A percentile compares a stretch with the other conserved stretches of the same genome.
phyloP scores from a whole-genome alignment of 2,329 filamentous ascomycete genomes.

The Drechslerella dactyloides region DNA sequence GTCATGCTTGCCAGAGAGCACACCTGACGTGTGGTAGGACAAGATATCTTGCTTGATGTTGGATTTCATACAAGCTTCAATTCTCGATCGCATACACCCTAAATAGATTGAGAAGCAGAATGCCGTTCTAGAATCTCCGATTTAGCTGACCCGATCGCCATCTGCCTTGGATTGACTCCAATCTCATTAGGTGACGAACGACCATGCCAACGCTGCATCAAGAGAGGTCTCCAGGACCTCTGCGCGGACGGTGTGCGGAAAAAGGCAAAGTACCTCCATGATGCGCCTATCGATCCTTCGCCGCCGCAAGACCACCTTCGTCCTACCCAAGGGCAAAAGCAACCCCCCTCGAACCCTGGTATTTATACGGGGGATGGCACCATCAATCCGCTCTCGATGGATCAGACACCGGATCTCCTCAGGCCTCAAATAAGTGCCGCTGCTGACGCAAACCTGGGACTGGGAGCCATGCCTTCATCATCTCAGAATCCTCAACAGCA shows the following conservation, averaged over 20 bases:
- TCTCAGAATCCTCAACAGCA: slow-evolving; percentile 56
- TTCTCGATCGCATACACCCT: slow-evolving; percentile 46
- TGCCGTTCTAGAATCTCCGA: slow-evolving; percentile 38
- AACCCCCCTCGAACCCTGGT: slow-evolving; percentile 38
- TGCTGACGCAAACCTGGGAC: slow-evolving; percentile 44
- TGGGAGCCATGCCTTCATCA: slow-evolving; percentile 51
- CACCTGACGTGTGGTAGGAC: slow-evolving; percentile 97
- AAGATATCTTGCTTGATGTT: slow-evolving; percentile 51
- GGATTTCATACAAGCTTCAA: slow-evolving; percentile 51
- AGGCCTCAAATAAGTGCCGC: slow-evolving; percentile 54
- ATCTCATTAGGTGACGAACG: slow-evolving; percentile 79
- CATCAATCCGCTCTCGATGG: slow-evolving; percentile 54
- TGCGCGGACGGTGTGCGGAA: slow-evolving; percentile 97
- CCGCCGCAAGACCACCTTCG: slow-evolving; percentile 62
- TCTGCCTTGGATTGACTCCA: slow-evolving; percentile 34
- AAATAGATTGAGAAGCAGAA: slow-evolving; percentile 46
- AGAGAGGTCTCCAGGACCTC: slow-evolving; percentile 84
- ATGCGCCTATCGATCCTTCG: slow-evolving; percentile 67
- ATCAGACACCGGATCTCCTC: slow-evolving; percentile 55
- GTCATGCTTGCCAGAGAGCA: slow-evolving; percentile 94
- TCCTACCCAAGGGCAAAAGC: slow-evolving; percentile 46
- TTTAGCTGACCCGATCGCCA: slow-evolving; percentile 28
- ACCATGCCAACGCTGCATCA: slow-evolving; percentile 91
- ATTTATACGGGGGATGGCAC: slow-evolving; percentile 54
- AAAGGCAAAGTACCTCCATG: slow-evolving; percentile 98